Percentiles rank a stretch among this genome's conserved stretches.
Conservation (phyloP, 306 rosid species). For the Astragalus glycyphyllos region DNA sequence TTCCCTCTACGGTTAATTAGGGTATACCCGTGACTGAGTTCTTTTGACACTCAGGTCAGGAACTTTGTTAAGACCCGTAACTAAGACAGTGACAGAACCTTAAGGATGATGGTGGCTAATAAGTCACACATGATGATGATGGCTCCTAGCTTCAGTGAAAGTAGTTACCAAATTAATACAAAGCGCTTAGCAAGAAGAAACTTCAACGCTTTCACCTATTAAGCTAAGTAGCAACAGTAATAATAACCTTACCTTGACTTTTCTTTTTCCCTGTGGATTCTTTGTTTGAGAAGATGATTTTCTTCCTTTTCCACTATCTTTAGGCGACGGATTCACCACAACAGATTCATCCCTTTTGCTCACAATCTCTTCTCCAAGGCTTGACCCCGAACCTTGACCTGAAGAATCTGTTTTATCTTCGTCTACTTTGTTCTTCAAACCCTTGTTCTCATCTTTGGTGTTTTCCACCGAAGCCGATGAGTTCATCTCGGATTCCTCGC, state of each 20-base stretch:
- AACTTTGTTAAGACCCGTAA: conserved; percentile 31
- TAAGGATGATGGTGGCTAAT: conserved; percentile 11
- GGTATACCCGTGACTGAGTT: conserved; percentile 60
- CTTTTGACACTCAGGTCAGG: background rate
- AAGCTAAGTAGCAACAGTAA: background rate
- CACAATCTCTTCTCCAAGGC: conserved; percentile 54
- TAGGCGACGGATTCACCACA: conserved; percentile 31
- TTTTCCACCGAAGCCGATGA: conserved; percentile 49
- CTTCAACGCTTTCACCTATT: background rate
- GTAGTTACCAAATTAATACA: background rate
- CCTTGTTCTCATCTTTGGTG: background rate
- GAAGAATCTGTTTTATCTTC: conserved; percentile 51
- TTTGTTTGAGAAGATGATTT: conserved; percentile 70
- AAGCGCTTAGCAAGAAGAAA: background rate
- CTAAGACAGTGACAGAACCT: conserved; percentile 44
- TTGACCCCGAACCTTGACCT: conserved; percentile 34
- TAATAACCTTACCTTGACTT: conserved; percentile 65
- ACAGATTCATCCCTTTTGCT: conserved; percentile 51
- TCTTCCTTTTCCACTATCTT: conserved; percentile 52
- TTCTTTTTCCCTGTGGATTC: conserved; percentile 77
- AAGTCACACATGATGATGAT: conserved; percentile 6
- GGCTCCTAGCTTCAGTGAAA: conserved; percentile 3
- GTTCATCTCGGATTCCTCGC: conserved; percentile 62
- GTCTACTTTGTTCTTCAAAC: conserved; percentile 29
- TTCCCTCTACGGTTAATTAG: background rate